These are phyloP conservation scores for Achlya hypogyna DNA, from an alignment of 352 stramenopile species.

Conservation along the genomic window DNA sequence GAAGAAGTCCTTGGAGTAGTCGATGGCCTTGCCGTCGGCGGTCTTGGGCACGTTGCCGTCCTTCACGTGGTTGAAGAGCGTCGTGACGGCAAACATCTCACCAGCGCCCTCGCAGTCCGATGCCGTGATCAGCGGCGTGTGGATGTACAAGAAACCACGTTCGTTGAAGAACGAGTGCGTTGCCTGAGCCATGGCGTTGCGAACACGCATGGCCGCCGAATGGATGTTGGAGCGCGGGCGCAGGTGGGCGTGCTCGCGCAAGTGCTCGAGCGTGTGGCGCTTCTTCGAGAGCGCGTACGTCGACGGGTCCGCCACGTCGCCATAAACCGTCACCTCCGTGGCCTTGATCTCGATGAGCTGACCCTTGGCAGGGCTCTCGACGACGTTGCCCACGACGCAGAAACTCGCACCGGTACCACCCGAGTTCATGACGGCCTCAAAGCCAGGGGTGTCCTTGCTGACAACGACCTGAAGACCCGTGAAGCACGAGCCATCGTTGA, in stretches of 20 bases:
- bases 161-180: constrained; percentile 92
- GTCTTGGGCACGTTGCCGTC: constrained; percentile 62
- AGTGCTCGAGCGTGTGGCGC: constrained; percentile 88
- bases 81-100: constrained; percentile 95
- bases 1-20: constrained; percentile 91
- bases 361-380: constrained; percentile 82
- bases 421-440: constrained; percentile 59
- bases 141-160: constrained; percentile 90
- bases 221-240: constrained; percentile 88
- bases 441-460: constrained; percentile 68
- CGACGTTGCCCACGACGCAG: constrained; percentile 70
- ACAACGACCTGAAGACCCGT: constrained; percentile 83
- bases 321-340: constrained; percentile 72
- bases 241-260: constrained; percentile 89
- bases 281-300: constrained; percentile 93
- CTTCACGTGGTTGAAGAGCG: constrained; percentile 73
- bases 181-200: constrained; percentile 89
- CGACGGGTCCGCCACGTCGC: constrained; percentile 69
- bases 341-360: constrained; percentile 91
- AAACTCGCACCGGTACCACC: constrained; percentile 83
- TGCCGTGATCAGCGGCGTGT: constrained; percentile 93
- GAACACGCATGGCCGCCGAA: constrained; percentile 85
- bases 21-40: constrained; percentile 47
- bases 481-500: constrained; percentile 92
- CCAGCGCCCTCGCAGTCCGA: constrained; percentile 97